Evolutionary conservation across 352 stramenopile genomes (phyloP).

Genomic region (Phytophthora constricta): DNA sequence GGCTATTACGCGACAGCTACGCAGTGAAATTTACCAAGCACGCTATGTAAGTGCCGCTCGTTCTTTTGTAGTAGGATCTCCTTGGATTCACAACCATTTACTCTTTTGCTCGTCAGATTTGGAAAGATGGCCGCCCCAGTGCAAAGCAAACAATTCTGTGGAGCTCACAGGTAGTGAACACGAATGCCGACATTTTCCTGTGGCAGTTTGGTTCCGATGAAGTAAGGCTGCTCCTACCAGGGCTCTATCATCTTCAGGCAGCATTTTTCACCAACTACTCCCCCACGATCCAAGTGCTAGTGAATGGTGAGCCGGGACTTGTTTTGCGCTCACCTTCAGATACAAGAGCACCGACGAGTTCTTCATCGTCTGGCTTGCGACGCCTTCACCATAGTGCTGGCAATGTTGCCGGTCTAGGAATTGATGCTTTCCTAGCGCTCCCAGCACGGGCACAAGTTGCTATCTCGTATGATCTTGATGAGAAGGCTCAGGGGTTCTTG

Average conservation of each 20-base stretch:
- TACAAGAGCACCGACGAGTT: slow-evolving; percentile 3
- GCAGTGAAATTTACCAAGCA: slow-evolving; percentile 76
- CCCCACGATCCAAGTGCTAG: slow-evolving; percentile 58
- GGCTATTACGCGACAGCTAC: slow-evolving; percentile 57
- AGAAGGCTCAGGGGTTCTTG: slow-evolving; percentile 74
- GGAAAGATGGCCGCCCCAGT: slow-evolving; percentile 65
- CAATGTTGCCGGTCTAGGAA: slow-evolving; percentile 56
- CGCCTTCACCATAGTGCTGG: slow-evolving; percentile 67
- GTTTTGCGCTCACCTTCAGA: slow-evolving; percentile 13
- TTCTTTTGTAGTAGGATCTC: neutral
- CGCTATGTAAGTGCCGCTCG: slow-evolving; percentile 79
- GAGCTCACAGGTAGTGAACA: slow-evolving; percentile 76
- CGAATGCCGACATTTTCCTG: slow-evolving; percentile 67
- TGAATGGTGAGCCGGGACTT: slow-evolving; percentile 69
- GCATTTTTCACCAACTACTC: slow-evolving; percentile 73
- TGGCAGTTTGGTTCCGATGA: slow-evolving; percentile 62
- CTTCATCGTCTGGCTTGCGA: slow-evolving; percentile 11
- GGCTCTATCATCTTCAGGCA: slow-evolving; percentile 73
- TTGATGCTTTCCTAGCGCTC: slow-evolving; percentile 66
- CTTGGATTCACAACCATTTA: neutral
- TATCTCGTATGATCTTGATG: slow-evolving; percentile 71
- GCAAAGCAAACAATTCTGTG: slow-evolving; percentile 65
- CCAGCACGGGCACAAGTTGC: slow-evolving; percentile 52
- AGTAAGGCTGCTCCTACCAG: slow-evolving; percentile 59
- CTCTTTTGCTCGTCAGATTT: slow-evolving; percentile 56